Evolutionary conservation across 371 early-diverging fungal species (phyloP).

Genomic region (Mortierella sp.): DNA sequence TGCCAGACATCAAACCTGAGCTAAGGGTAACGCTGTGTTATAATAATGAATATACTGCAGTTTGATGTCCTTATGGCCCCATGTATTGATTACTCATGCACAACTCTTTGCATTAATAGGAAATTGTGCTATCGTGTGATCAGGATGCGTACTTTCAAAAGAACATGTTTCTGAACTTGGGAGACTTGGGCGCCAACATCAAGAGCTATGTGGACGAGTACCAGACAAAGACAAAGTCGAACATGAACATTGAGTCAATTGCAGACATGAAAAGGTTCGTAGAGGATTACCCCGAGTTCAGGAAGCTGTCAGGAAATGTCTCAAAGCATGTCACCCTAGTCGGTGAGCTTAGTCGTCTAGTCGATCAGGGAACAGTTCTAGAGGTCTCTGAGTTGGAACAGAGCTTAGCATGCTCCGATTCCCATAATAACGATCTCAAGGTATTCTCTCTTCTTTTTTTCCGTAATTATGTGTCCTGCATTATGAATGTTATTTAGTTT

Average conservation of each 20-base stretch:
- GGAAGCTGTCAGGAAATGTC: conserved; percentile 95
- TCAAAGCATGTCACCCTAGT: conserved; percentile 97
- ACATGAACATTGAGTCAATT: conserved; percentile 93
- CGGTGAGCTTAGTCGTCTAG: conserved; percentile 90
- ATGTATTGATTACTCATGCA: too few species aligned
- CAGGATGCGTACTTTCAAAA: conserved; percentile 94
- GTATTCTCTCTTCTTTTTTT: conserved; percentile 46
- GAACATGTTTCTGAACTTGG: conserved; percentile 91
- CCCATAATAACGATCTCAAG: conserved; percentile 85
- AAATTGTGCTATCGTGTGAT: conserved; percentile 89
- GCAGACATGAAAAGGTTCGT: conserved; percentile 98
- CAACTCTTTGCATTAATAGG: conserved; percentile 57
- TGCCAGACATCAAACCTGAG: conserved; percentile 87
- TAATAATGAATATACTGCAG: background rate
- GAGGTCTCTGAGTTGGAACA: conserved; percentile 96
- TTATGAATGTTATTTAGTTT: background rate
- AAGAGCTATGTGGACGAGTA: conserved; percentile 95
- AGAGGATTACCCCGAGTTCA: conserved; percentile 97
- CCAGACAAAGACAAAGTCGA: conserved; percentile 89
- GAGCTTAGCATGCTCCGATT: conserved; percentile 90
- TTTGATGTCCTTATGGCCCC: too few species aligned
- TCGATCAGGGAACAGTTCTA: conserved; percentile 78
- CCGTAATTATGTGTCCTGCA: background rate
- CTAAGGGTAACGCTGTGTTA: conserved; percentile 69
- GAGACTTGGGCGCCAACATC: conserved; percentile 95